These are phyloP conservation scores for Triticum turgidum DNA, from an alignment of 176 grass and related monocot genomes.

Conservation along the genomic window DNA sequence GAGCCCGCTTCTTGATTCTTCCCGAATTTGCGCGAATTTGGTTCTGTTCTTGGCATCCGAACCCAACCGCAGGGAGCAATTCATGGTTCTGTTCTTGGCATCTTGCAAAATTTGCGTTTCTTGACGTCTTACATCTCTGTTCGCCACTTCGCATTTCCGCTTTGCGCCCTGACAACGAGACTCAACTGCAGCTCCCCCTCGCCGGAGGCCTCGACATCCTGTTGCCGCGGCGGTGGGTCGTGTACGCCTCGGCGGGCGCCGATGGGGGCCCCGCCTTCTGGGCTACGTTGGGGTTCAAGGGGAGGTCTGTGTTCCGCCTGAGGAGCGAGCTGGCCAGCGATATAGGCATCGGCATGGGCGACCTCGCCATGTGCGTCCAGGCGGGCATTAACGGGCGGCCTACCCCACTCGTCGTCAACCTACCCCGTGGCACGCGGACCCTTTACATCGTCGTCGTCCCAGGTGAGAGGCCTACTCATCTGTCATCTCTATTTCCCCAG, in stretches of 20 bases:
- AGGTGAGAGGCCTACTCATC: too few relatives aligned
- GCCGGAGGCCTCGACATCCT: background rate
- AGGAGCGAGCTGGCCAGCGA: background rate
- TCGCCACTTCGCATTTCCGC: too few relatives aligned
- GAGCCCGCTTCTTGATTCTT: background rate
- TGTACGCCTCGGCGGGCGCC: too few relatives aligned
- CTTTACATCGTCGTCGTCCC: background rate
- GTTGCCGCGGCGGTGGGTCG: background rate
- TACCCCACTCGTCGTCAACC: constrained; percentile 24
- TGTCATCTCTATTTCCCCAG: too few relatives aligned
- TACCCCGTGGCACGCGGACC: background rate
- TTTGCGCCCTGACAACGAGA: too few relatives aligned
- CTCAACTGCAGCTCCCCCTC: background rate
- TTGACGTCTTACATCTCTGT: background rate
- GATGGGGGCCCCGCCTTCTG: background rate
- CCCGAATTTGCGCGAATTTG: background rate
- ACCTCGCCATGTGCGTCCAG: background rate
- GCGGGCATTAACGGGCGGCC: background rate
- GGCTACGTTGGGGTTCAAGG: background rate
- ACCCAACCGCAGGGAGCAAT: background rate
- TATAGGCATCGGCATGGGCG: background rate
- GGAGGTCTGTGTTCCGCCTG: background rate
- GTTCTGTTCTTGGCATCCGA: too few relatives aligned
- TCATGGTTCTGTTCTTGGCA: background rate
- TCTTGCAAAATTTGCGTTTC: background rate